Conservation (phyloP, 805 yeast genomes). For the Myxozyma neglecta region DNA sequence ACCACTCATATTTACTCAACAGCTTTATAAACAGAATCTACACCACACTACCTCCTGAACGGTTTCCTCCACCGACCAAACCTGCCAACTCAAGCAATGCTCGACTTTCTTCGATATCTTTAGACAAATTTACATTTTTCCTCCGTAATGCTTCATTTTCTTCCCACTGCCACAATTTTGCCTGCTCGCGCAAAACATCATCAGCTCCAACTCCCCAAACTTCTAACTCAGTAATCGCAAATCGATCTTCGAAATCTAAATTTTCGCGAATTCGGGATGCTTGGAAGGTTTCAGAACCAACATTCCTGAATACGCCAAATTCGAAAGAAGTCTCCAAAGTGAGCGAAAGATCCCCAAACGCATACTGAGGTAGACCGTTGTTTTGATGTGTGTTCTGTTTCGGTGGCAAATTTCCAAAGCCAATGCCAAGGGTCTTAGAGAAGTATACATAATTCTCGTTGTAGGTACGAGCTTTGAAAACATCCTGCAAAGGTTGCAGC, state of each 20-base stretch:
- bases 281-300: conserved; percentile 47
- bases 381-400: conserved; percentile 30
- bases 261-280: conserved; percentile 42
- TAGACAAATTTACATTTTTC: conserved; percentile 63
- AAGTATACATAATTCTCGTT: conserved; percentile 57
- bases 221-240: conserved; percentile 72
- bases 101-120: conserved; percentile 53
- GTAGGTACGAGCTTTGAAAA: conserved; percentile 46
- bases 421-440: conserved; percentile 76
- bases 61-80: conserved; percentile 48
- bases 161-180: conserved; percentile 87
- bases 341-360: conserved; percentile 76
- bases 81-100: conserved; percentile 87
- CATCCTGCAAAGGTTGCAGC: conserved; percentile 63
- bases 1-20: neutral
- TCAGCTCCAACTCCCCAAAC: conserved; percentile 91
- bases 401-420: conserved; percentile 75
- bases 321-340: conserved; percentile 78
- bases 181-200: conserved; percentile 74
- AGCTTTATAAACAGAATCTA: conserved; percentile 28
- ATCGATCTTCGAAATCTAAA: conserved; percentile 62
- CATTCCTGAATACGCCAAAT: conserved; percentile 73
- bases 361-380: conserved; percentile 40
- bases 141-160: conserved; percentile 79
- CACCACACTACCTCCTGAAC: conserved; percentile 51